Evolutionary conservation across 345 rosid genomes (phyloP).

Genomic region (Brassica cretica): DNA sequence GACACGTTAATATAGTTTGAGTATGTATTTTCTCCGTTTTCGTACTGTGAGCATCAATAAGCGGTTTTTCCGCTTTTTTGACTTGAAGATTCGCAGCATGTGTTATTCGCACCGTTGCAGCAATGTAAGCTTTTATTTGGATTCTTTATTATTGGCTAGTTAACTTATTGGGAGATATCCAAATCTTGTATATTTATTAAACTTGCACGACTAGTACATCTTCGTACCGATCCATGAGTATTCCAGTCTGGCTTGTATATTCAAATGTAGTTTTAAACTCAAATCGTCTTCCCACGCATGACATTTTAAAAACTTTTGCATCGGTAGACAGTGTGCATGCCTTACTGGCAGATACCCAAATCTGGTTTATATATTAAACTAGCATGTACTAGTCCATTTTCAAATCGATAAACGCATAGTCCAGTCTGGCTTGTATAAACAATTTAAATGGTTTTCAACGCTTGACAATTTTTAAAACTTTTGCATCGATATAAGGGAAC

Average conservation of each 20-base stretch:
- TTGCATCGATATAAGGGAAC: neutral
- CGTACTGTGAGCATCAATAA: too few relatives aligned
- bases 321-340: neutral
- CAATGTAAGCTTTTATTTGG: too few relatives aligned
- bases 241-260: neutral
- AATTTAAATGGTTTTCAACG: neutral
- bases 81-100: too few relatives aligned
- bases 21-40: too few relatives aligned
- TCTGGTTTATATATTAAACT: too few relatives aligned
- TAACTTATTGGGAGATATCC: neutral
- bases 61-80: too few relatives aligned
- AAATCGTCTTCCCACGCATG: neutral
- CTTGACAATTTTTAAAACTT: neutral
- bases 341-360: too few relatives aligned
- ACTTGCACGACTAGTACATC: neutral
- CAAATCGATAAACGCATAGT: too few relatives aligned
- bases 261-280: neutral
- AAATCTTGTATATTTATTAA: neutral
- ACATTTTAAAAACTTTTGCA: neutral
- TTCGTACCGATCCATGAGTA: neutral
- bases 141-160: neutral
- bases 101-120: neutral
- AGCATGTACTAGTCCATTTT: too few relatives aligned
- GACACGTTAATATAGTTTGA: too few relatives aligned
- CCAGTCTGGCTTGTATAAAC: too few relatives aligned